Conservation (phyloP, 768 basidiomycete genomes). For the Amanita jacksonii region DNA sequence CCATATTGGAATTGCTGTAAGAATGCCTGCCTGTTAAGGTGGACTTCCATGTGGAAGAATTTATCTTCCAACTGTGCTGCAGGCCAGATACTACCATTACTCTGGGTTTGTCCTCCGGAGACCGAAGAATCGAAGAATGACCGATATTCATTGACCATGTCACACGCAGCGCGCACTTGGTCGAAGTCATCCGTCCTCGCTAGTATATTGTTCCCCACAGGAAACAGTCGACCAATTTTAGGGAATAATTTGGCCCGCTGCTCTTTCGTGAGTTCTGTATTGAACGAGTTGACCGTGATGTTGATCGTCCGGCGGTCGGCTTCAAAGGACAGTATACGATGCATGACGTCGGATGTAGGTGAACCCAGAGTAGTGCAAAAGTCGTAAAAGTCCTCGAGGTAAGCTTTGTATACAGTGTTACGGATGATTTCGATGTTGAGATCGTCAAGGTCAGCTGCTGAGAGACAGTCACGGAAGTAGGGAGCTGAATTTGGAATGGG, state of each 20-base stretch:
- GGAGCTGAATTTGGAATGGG: constrained; percentile 50
- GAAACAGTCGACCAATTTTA: constrained; percentile 85
- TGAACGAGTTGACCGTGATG: constrained; percentile 99
- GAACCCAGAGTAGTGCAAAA: constrained; percentile 73
- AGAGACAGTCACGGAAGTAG: constrained; percentile 93
- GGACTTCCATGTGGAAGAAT: constrained; percentile 92
- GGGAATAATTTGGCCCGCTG: constrained; percentile 93
- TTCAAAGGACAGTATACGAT: constrained; percentile 86
- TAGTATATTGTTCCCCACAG: constrained; percentile 90
- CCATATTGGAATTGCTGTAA: constrained; percentile 95
- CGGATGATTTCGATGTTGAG: constrained; percentile 99
- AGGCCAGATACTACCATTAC: constrained; percentile 34
- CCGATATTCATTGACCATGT: constrained; percentile 83
- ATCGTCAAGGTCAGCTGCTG: constrained; percentile 94
- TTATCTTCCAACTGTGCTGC: constrained; percentile 79
- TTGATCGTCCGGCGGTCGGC: constrained; percentile 96
- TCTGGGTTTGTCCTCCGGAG: constrained; percentile 19
- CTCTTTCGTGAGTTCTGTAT: constrained; percentile 91
- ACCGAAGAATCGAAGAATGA: constrained; percentile 61
- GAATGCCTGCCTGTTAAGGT: constrained; percentile 90
- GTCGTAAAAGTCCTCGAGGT: constrained; percentile 92
- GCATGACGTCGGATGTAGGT: constrained; percentile 90
- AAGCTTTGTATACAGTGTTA: constrained; percentile 97
- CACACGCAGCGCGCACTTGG: constrained; percentile 80
- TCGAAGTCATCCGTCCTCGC: constrained; percentile 94